Base-by-base conservation (phyloP, 1,284 basidiomycete genomes). In the Cerrena zonata region DNA sequence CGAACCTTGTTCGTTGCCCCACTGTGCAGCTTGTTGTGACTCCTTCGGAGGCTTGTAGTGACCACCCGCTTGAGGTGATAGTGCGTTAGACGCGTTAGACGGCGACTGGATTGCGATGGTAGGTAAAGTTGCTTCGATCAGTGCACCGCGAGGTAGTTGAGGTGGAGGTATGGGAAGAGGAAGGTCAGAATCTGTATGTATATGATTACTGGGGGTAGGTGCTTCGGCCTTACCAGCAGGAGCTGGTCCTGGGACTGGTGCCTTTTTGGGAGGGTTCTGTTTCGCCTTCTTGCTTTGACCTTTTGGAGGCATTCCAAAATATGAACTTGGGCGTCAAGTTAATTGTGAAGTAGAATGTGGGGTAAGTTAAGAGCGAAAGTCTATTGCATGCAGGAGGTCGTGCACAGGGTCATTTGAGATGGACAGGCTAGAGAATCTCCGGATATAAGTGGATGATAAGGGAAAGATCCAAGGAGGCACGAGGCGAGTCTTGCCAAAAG, bases 251-350 rank as follows among this genome's bases (percentile, higher is more conserved):
- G 42, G n/a, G n/a, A 70, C 66, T 71, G 74, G 54, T 68, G 67
- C 56, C 72, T 76, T 46, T 65, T 54, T 43, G 57, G 67, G 70
- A 57, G 69, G 71, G 39, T 34, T 34, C 15, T 7, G 30, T 34
- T 34, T 34, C 30, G 30, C 30, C 30, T 7, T 34, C 30, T 34
- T 15, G 30, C 7, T 7, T 34, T 7, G 59, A 59, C 64, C 59
- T 59, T 43, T 4, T 43, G 11, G n/a, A 7, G 23, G 2, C 5
- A 24, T 23, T 19, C 11, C 7, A 10, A 15, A 36, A 34, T 15
- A 15, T 36, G 45, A 34, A 7, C 27, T 21, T 27, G 45, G n/a
- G 30, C 34, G 45, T 34, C 19, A 37, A 18, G 19, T n/a, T n/a
- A n/a, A n/a, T n/a, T n/a, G n/a, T n/a, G n/a, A n/a, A n/a, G n/a